Percentiles rank a stretch among this genome's conserved stretches.
phyloP scores from a whole-genome alignment of 2,329 filamentous ascomycete genomes.

The Fusarium sp. region DNA sequence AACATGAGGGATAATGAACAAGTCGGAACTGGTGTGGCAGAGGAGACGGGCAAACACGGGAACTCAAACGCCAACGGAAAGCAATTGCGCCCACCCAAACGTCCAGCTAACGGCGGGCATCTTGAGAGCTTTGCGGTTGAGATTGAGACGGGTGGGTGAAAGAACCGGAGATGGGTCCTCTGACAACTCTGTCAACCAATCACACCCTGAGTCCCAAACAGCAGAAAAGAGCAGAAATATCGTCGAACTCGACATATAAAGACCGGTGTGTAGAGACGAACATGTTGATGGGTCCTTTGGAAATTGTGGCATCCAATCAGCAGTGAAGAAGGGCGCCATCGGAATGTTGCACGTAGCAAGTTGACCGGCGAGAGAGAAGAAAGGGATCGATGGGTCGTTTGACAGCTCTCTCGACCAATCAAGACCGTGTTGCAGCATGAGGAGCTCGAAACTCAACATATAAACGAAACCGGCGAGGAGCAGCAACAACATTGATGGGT shows the following conservation, averaged over 20 bases:
- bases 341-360: background rate
- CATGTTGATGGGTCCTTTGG: background rate
- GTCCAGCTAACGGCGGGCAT: background rate
- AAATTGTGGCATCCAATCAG: conserved; percentile 5
- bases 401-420: background rate
- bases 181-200: background rate
- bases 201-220: background rate
- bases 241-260: background rate
- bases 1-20: background rate
- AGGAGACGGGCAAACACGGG: background rate
- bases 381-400: background rate
- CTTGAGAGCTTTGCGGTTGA: background rate
- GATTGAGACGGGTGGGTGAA: background rate
- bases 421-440: background rate
- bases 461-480: background rate
- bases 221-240: background rate
- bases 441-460: background rate
- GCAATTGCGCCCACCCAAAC: background rate
- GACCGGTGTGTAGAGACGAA: background rate
- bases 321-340: background rate
- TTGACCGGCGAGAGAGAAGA: background rate
- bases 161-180: background rate
- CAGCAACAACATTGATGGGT: background rate
- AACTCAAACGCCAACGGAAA: background rate
- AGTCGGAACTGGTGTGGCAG: background rate